A percentile compares a stretch with the other conserved stretches of the same genome.
Conservation (phyloP, 225 moss, liverwort and hornwort species). For the Sphagnum contortum region DNA sequence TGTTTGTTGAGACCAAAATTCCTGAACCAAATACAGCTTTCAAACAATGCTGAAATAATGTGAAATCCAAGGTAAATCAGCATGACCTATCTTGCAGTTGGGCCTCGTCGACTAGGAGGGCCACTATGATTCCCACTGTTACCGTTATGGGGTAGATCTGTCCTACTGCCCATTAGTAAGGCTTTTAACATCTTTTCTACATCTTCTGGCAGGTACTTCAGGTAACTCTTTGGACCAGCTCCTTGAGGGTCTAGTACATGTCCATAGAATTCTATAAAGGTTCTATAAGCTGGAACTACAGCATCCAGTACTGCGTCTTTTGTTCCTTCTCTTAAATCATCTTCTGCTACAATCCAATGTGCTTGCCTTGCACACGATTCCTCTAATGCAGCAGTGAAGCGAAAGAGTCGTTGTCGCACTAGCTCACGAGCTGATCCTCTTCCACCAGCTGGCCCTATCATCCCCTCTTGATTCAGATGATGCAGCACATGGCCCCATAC, state of each 20-base stretch:
- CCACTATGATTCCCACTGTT: too few species aligned
- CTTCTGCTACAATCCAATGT: constrained; percentile 67
- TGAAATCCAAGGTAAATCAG: too few species aligned
- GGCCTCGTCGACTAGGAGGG: too few species aligned
- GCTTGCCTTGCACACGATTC: constrained; percentile 56
- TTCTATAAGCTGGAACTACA: constrained; percentile 64
- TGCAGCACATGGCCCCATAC: constrained; percentile 63
- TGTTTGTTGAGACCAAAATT: too few species aligned
- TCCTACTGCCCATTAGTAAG: too few species aligned
- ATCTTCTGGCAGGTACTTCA: constrained; percentile 75
- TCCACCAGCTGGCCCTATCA: constrained; percentile 36
- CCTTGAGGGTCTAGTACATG: constrained; percentile 37
- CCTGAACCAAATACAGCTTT: too few species aligned
- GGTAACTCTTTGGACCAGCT: constrained; percentile 33
- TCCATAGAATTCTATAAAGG: constrained; percentile 34
- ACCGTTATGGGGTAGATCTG: too few species aligned
- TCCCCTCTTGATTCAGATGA: constrained; percentile 57
- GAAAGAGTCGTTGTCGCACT: constrained; percentile 47
- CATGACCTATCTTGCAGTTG: too few species aligned
- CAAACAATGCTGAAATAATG: too few species aligned
- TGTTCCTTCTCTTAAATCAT: constrained; percentile 64
- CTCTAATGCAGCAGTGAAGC: constrained; percentile 58
- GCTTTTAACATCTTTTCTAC: constrained; percentile 48
- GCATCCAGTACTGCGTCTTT: constrained; percentile 63
- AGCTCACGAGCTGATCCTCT: constrained; percentile 49